Conservation (phyloP, 306 rosid genomes). For the Prunus fruticosa region DNA sequence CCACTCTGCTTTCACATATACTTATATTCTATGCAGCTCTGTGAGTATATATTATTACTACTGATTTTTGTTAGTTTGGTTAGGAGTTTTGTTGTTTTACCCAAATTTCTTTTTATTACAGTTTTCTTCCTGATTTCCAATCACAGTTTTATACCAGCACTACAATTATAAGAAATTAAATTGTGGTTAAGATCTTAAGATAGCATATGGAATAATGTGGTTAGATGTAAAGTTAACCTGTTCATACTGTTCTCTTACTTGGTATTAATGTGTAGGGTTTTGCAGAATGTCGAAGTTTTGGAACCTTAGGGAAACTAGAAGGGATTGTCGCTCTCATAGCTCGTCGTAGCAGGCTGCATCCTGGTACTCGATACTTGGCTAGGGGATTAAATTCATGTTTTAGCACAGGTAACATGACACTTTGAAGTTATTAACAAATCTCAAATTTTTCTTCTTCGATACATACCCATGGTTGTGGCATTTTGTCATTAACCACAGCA, state of each 20-base stretch:
- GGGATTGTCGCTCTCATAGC: constrained; percentile 86
- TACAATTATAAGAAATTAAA: background rate
- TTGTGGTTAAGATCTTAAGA: constrained; percentile 1
- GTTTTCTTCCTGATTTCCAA: background rate
- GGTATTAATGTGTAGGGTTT: constrained; percentile 89
- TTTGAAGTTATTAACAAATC: background rate
- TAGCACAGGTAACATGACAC: constrained; percentile 69
- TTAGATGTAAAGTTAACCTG: background rate
- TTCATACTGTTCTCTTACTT: constrained; percentile 46
- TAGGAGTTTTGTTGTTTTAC: background rate
- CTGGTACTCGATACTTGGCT: constrained; percentile 97
- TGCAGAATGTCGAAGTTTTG: constrained; percentile 93
- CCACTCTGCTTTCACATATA: background rate
- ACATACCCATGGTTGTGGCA: background rate
- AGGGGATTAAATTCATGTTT: constrained; percentile 96
- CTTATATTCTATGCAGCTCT: background rate
- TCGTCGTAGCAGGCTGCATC: constrained; percentile 97
- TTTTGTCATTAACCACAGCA: background rate
- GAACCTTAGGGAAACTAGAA: constrained; percentile 87
- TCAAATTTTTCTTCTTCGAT: background rate
- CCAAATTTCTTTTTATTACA: background rate
- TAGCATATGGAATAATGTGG: background rate
- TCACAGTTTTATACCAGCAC: background rate
- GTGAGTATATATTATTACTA: background rate
- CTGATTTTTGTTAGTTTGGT: background rate